These are phyloP conservation scores for Diaporthe batatas DNA, from an alignment of 2,329 filamentous ascomycete species.

Conservation along the genomic window DNA sequence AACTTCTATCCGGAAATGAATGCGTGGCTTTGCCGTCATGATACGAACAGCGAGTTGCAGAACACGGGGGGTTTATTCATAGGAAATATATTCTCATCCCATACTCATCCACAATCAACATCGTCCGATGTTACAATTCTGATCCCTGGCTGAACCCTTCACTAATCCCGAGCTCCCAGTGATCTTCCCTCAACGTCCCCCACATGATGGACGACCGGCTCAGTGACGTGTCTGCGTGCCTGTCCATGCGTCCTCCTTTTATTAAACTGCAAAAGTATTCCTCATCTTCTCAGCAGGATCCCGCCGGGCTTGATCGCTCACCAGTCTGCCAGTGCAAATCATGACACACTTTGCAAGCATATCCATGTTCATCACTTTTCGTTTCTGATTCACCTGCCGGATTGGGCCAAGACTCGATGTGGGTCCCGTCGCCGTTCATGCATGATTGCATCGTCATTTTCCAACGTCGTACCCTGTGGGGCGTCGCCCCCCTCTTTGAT, in stretches of 20 bases:
- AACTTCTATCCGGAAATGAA: not conserved
- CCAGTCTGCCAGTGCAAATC: not conserved
- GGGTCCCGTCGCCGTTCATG: slow-evolving; percentile 17
- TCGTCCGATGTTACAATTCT: not conserved
- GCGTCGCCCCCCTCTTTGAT: not conserved
- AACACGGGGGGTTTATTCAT: no score
- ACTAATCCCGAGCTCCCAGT: not conserved
- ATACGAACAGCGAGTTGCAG: not conserved
- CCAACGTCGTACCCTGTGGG: slow-evolving; percentile 17
- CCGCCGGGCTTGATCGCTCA: not conserved
- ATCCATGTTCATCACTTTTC: not conserved
- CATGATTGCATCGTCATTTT: slow-evolving; percentile 14
- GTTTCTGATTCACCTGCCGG: slow-evolving; percentile 19
- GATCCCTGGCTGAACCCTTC: not conserved
- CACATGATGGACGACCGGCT: not conserved
- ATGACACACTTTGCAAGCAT: slow-evolving; percentile 18
- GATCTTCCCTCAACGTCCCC: not conserved
- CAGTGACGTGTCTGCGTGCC: not conserved
- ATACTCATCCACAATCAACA: not conserved
- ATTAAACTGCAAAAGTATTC: not conserved
- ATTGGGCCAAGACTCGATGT: slow-evolving; percentile 9
- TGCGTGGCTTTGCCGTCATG: not conserved
- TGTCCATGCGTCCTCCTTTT: no score
- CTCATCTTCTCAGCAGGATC: not conserved
- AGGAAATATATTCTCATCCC: not conserved